Percentiles rank a stretch among this genome's conserved stretches.
These are phyloP conservation scores for Solanum hybrid DNA, from an alignment of 305 asterid species.

Conservation along the genomic window DNA sequence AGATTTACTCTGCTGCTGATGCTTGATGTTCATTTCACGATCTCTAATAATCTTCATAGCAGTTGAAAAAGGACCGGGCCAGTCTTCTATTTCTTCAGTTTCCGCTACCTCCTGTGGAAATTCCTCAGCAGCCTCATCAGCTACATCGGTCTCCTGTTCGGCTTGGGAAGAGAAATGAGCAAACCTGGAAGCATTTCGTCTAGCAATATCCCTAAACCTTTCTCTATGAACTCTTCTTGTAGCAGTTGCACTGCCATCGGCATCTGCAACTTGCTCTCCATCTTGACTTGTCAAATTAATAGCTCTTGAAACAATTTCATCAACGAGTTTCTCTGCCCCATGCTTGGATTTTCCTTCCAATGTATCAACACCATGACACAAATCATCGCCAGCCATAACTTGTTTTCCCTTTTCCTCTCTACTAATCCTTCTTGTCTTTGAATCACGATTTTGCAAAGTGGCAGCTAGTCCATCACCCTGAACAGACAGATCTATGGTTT, in stretches of 20 bases:
- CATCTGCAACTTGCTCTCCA: slow-evolving; percentile 19
- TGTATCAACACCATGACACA: slow-evolving; percentile 12
- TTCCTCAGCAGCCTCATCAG: slow-evolving; percentile 27
- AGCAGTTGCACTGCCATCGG: slow-evolving; percentile 6
- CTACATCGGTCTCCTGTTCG: slow-evolving; percentile 24
- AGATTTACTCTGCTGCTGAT: slow-evolving; percentile 15
- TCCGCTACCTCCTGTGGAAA: slow-evolving; percentile 20
- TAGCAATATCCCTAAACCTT: slow-evolving; percentile 54
- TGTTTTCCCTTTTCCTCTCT: slow-evolving; percentile 43
- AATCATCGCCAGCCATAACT: slow-evolving; percentile 19
- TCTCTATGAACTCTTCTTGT: slow-evolving; percentile 26
- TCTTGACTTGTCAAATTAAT: slow-evolving; percentile 13
- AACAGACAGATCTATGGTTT: slow-evolving; percentile 4
- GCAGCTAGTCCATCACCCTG: not conserved
- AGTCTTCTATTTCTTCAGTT: slow-evolving; percentile 40
- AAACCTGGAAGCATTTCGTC: slow-evolving; percentile 60
- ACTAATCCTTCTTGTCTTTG: slow-evolving; percentile 28
- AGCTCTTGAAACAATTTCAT: slow-evolving; percentile 13
- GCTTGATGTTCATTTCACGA: slow-evolving; percentile 29
- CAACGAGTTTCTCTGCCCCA: slow-evolving; percentile 6
- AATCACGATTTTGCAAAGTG: slow-evolving; percentile 10
- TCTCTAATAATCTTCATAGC: slow-evolving; percentile 74
- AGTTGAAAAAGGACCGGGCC: slow-evolving; percentile 97
- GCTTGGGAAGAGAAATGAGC: slow-evolving; percentile 63
- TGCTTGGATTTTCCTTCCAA: not conserved